Percentiles rank a stretch among this genome's conserved stretches.
phyloP scores from a whole-genome alignment of 257 asterid genomes.

The Scutellaria baicalensis region DNA sequence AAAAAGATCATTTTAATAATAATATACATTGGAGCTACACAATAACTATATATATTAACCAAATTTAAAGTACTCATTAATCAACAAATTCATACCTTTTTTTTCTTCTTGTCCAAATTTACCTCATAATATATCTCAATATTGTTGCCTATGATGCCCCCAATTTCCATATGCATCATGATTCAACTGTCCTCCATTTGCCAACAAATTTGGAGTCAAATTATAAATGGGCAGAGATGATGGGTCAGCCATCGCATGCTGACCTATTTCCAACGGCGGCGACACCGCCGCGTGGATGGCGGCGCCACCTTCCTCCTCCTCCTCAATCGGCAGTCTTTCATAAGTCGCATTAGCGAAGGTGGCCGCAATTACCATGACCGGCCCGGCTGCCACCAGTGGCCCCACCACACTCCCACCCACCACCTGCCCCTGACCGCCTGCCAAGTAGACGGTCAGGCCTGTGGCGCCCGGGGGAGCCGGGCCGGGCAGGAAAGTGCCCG shows the following conservation, averaged over 20 bases:
- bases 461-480: conserved; percentile 50
- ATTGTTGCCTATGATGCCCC: conserved; percentile 35
- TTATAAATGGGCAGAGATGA: conserved; percentile 33
- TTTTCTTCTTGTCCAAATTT: background rate
- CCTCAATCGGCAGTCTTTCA: conserved; percentile 55
- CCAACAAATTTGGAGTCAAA: conserved; percentile 40
- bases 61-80: background rate
- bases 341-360: conserved; percentile 61
- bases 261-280: conserved; percentile 28
- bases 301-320: conserved; percentile 25
- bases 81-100: background rate
- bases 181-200: conserved; percentile 48
- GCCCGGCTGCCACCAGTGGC: conserved; percentile 57
- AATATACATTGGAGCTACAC: conserved; percentile 16
- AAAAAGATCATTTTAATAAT: background rate
- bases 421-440: conserved; percentile 69
- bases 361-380: conserved; percentile 53
- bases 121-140: conserved; percentile 15
- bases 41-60: background rate
- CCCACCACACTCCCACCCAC: conserved; percentile 68
- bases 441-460: conserved; percentile 53
- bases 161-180: conserved; percentile 50
- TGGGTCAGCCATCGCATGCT: conserved; percentile 30
- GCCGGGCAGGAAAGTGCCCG: conserved; percentile 60
- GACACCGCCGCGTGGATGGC: conserved; percentile 15